Percentiles rank a stretch among this genome's conserved stretches.
Evolutionary conservation across 441 rosid species (phyloP).

Genomic region (Rhodomyrtus psidioides): DNA sequence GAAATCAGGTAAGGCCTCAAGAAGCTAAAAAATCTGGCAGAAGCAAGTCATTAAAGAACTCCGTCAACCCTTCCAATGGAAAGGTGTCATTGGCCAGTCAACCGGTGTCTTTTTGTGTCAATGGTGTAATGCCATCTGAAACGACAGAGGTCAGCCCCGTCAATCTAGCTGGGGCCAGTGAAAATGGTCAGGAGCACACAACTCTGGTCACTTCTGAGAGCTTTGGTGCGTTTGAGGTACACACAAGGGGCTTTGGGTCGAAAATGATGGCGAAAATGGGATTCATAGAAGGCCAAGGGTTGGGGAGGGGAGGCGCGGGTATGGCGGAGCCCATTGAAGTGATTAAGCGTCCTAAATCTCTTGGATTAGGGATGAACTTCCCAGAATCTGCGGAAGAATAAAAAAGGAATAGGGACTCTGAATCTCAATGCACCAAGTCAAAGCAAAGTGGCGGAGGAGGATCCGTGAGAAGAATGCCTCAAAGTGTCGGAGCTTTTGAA

Average conservation of each 20-base stretch:
- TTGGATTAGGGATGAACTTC: slow-evolving; percentile 73
- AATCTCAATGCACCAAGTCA: not conserved
- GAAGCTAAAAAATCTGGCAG: slow-evolving; percentile 7
- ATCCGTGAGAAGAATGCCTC: slow-evolving; percentile 7
- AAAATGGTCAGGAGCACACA: slow-evolving; percentile 15
- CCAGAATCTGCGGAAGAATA: slow-evolving; percentile 24
- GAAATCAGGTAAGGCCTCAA: slow-evolving; percentile 20
- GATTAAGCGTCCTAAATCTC: slow-evolving; percentile 77
- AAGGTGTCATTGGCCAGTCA: slow-evolving; percentile 46
- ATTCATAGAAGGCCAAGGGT: slow-evolving; percentile 69
- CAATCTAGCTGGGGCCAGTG: slow-evolving; percentile 20
- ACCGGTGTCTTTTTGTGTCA: slow-evolving; percentile 75
- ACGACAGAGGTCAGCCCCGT: slow-evolving; percentile 16
- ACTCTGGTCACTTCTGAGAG: slow-evolving; percentile 22
- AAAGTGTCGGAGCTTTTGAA: slow-evolving; percentile 59
- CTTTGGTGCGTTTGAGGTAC: slow-evolving; percentile 77
- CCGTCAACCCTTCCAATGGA: slow-evolving; percentile 3
- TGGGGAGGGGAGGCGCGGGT: slow-evolving; percentile 88
- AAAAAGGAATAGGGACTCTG: slow-evolving; percentile 9
- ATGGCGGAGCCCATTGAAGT: slow-evolving; percentile 74
- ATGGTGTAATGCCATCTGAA: slow-evolving; percentile 53
- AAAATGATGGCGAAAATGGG: slow-evolving; percentile 99
- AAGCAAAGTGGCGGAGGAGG: not conserved
- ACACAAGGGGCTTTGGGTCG: slow-evolving; percentile 92
- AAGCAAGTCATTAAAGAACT: slow-evolving; percentile 24